These are phyloP conservation scores for Diversispora eburnea DNA, from an alignment of 192 early-diverging fungal species.

Conservation along the genomic window DNA sequence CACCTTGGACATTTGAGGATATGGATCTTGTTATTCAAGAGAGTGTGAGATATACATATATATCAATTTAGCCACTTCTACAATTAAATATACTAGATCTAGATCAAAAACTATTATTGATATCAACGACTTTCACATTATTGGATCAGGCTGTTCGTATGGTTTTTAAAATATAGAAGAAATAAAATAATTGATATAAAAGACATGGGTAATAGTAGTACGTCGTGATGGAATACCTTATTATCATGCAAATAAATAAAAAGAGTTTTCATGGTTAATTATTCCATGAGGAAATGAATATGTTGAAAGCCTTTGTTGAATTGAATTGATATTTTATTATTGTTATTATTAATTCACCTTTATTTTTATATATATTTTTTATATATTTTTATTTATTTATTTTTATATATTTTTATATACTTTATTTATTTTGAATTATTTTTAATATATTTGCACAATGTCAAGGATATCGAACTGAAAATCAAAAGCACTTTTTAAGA, in stretches of 20 bases:
- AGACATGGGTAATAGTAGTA: neutral
- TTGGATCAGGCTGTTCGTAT: too few species aligned
- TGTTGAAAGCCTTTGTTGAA: neutral
- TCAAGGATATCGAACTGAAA: too few species aligned
- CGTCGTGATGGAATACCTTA: neutral
- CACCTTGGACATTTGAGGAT: neutral
- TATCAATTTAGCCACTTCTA: neutral
- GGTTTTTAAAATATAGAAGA: neutral
- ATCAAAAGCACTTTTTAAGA: too few species aligned
- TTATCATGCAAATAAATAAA: neutral
- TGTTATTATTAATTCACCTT: too few species aligned
- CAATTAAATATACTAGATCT: too few species aligned
- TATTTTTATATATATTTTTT: too few species aligned
- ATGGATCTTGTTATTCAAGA: neutral
- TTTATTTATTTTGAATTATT: too few species aligned
- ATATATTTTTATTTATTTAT: too few species aligned
- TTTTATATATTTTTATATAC: too few species aligned
- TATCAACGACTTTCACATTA: too few species aligned
- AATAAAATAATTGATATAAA: neutral
- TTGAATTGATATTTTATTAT: constrained; percentile 1
- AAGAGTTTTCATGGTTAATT: neutral
- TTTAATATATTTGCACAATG: too few species aligned
- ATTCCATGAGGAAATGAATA: neutral
- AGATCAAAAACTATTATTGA: too few species aligned
- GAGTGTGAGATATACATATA: neutral